A percentile compares a stretch with the other conserved stretches of the same genome.
Evolutionary conservation across 1,284 basidiomycete species (phyloP).

Genomic region (Wolfiporia cocos): DNA sequence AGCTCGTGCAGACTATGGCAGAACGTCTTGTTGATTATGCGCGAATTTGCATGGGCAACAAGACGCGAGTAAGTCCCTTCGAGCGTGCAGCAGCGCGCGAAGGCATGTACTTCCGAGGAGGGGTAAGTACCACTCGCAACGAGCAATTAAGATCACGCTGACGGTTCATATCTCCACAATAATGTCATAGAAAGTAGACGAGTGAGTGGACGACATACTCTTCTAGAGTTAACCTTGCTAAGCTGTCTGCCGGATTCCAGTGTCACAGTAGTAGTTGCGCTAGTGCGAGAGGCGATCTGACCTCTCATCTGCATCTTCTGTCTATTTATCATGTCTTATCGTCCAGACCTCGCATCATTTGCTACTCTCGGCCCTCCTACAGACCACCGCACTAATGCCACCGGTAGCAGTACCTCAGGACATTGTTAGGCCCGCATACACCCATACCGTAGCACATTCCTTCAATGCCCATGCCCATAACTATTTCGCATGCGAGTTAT

Average conservation of each 20-base stretch:
- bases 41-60: conserved; percentile 59
- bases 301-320: background rate
- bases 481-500: background rate
- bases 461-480: background rate
- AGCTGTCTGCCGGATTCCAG: conserved; percentile 24
- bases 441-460: background rate
- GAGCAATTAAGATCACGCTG: no score
- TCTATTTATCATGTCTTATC: background rate
- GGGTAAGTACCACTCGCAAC: conserved; percentile 53
- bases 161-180: no score
- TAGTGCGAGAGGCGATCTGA: conserved; percentile 39
- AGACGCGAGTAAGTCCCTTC: conserved; percentile 61
- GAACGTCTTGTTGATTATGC: conserved; percentile 69
- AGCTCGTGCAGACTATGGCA: conserved; percentile 63
- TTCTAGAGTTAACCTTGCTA: conserved; percentile 6
- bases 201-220: conserved; percentile 35
- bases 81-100: conserved; percentile 59
- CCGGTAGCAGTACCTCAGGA: background rate
- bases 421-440: background rate
- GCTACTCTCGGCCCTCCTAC: background rate
- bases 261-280: conserved; percentile 54
- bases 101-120: conserved; percentile 60
- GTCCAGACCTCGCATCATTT: background rate
- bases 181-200: conserved; percentile 52
- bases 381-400: background rate